Base-by-base conservation (phyloP, 148 eudicot species). In the Rhododendron kiyosumense region DNA sequence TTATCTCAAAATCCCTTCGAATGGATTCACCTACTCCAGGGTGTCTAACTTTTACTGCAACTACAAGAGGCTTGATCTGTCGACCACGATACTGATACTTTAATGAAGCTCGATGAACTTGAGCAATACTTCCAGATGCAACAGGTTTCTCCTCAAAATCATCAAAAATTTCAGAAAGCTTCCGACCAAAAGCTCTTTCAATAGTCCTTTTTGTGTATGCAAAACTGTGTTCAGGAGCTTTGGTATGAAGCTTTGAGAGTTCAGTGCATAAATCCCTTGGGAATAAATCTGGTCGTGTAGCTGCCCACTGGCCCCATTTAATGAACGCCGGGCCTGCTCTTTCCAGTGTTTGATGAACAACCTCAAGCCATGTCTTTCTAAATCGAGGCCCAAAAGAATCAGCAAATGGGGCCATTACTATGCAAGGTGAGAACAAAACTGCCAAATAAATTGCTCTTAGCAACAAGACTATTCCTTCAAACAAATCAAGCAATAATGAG, bases 291-390 rank as follows among this genome's bases (percentile, higher is more conserved):
- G 99, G 99, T n/a, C 99, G 91, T 79, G 99, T 94, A 80, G 98
- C 98, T 43, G 99, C 99, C 99, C 99, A 97, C 69, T 97, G 99
- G 36, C 99, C 99, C 99, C 99, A 97, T 85, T 97, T 97, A 83
- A 97, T 97, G 86, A 97, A 97, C 24, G 99, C 99, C 28, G 99
- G 99, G 26, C 99, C 99, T 20, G 98, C 99, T 89, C 38, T 90
- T 86, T 97, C 99, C 4, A 97, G 93, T 46, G 98, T 94, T 38
- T 86, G 94, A 87, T 86, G 99, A 87, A 97, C 95, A 81, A 93
- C 83, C 75, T 88, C 93, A 81, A 97, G 98, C 99, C 99, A 97
- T 30, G 54, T 7, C 84, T 88, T 91, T 85, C 99, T 92, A 71
- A 91, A 95, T 83, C 86, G 43, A 46, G 87, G 88, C 69, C 99